A percentile compares a stretch with the other conserved stretches of the same genome.
phyloP scores from a whole-genome alignment of 345 rosid genomes.

The Gossypium arboreum region DNA sequence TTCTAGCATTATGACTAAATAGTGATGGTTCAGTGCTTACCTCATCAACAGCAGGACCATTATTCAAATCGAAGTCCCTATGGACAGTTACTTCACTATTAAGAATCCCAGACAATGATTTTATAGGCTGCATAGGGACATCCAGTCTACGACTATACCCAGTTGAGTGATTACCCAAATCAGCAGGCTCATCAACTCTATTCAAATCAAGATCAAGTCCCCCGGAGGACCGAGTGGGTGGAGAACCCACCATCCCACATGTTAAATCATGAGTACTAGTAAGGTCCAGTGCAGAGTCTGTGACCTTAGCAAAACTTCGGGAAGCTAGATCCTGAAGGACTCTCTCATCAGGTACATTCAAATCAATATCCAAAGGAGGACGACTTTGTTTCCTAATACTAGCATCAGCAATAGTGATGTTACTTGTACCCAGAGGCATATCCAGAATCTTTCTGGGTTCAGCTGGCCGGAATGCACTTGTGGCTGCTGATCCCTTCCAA shows the following conservation, averaged over 20 bases:
- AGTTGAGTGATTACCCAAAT: conserved; percentile 34
- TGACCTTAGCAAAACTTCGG: conserved; percentile 33
- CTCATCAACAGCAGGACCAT: conserved; percentile 72
- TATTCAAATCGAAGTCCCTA: conserved; percentile 83
- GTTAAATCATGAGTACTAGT: conserved; percentile 26
- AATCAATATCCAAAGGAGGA: conserved; percentile 64
- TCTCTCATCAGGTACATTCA: conserved; percentile 83
- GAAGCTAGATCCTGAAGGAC: conserved; percentile 61
- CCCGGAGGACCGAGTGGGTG: conserved; percentile 29
- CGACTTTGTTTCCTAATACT: conserved; percentile 42
- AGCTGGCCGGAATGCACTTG: conserved; percentile 95
- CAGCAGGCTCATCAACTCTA: conserved; percentile 58
- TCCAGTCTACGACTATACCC: conserved; percentile 40
- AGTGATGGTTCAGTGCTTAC: conserved; percentile 42
- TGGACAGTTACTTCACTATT: conserved; percentile 33
- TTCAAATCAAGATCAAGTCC: conserved; percentile 90
- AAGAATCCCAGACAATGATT: conserved; percentile 30
- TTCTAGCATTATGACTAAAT: conserved; percentile 42
- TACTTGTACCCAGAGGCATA: conserved; percentile 29
- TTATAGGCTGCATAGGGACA: conserved; percentile 29
- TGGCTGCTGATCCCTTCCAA: conserved; percentile 98
- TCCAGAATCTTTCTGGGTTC: conserved; percentile 73
- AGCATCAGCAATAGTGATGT: conserved; percentile 32
- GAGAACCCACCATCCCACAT: neutral
- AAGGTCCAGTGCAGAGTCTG: conserved; percentile 26